phyloP scores from a whole-genome alignment of 257 asterid genomes.

The Solanum sejunctum region DNA sequence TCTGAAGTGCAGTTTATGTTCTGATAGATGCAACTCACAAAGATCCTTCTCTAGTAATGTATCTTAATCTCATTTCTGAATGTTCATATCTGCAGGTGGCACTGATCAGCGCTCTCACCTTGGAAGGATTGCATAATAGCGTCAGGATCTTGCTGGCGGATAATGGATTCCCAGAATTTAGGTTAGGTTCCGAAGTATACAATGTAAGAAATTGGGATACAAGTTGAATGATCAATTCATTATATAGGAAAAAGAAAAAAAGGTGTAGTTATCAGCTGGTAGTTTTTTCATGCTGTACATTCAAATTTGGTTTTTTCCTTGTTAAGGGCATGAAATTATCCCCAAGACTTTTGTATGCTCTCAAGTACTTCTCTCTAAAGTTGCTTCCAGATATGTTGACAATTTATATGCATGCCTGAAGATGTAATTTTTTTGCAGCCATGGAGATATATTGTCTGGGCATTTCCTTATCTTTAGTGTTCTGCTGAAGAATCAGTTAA shows the following conservation, averaged over 20 bases:
- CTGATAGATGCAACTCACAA: background rate
- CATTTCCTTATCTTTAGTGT: background rate
- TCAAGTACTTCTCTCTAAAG: background rate
- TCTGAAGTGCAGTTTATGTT: background rate
- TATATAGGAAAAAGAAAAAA: conserved; percentile 27
- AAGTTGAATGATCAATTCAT: conserved; percentile 19
- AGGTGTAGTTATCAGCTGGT: conserved; percentile 10
- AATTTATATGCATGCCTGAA: background rate
- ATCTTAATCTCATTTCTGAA: background rate
- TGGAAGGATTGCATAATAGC: background rate
- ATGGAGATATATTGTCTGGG: background rate
- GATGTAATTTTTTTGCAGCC: background rate
- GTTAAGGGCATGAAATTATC: conserved; percentile 5
- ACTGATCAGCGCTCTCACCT: background rate
- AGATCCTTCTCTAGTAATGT: background rate
- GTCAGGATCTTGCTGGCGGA: background rate
- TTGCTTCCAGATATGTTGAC: background rate
- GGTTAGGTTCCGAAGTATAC: conserved; percentile 38
- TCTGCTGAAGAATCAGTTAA: background rate
- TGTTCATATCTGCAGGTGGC: background rate
- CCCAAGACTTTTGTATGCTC: background rate
- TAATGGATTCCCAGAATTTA: background rate
- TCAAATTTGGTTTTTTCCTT: conserved; percentile 11
- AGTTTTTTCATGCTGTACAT: conserved; percentile 15
- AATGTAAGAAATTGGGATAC: conserved; percentile 39